Conservation (phyloP, 1,284 basidiomycete species). For the Tetrapyrgos nigripes region DNA sequence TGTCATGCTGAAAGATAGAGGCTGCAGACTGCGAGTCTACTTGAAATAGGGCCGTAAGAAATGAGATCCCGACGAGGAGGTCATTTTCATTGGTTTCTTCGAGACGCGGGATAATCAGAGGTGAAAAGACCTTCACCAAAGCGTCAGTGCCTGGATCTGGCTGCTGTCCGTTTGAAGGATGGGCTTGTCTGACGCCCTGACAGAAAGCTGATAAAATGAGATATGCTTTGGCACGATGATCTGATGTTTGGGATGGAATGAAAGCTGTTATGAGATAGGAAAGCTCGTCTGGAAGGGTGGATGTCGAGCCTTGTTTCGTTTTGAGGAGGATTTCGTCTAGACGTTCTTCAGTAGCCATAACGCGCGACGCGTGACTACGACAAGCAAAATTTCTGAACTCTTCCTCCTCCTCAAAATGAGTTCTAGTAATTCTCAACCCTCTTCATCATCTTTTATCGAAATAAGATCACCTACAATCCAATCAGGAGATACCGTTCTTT, state of each 20-base stretch:
- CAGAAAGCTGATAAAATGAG: slow-evolving; percentile 70
- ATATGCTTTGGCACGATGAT: slow-evolving; percentile 68
- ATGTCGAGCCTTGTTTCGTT: slow-evolving; percentile 31
- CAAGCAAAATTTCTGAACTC: background rate
- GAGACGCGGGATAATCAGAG: slow-evolving; percentile 51
- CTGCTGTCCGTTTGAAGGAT: slow-evolving; percentile 37
- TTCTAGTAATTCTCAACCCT: background rate
- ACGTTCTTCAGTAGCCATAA: slow-evolving; percentile 13
- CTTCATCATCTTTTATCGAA: background rate
- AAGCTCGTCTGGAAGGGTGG: slow-evolving; percentile 57
- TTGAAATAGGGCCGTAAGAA: slow-evolving; percentile 78
- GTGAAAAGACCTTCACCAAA: slow-evolving; percentile 55
- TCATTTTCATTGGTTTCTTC: slow-evolving; percentile 59
- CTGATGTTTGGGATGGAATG: slow-evolving; percentile 49
- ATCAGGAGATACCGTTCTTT: slow-evolving; percentile 66
- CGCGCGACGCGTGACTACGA: background rate
- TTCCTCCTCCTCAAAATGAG: background rate
- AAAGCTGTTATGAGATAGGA: slow-evolving; percentile 62
- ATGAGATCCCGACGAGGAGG: slow-evolving; percentile 59
- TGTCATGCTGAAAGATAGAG: slow-evolving; percentile 66
- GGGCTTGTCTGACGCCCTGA: slow-evolving; percentile 55
- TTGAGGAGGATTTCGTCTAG: slow-evolving; percentile 44
- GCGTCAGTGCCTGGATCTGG: slow-evolving; percentile 54
- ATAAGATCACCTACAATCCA: slow-evolving; percentile 47
- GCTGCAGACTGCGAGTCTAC: slow-evolving; percentile 73